Conservation (phyloP, 257 asterid genomes). For the Ocimum tenuiflorum region DNA sequence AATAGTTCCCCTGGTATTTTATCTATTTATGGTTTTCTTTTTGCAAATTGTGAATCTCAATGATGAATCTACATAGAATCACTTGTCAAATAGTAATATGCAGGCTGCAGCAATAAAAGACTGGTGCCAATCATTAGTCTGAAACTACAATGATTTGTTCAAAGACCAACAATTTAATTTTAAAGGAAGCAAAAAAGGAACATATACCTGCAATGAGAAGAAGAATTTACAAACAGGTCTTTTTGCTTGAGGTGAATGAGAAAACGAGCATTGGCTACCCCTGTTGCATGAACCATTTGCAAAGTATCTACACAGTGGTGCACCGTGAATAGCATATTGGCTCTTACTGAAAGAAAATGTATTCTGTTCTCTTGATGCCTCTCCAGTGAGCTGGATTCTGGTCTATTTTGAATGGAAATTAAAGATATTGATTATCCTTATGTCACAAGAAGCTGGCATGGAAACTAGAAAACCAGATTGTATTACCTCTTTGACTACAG, state of each 20-base stretch:
- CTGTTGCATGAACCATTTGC: conserved; percentile 60
- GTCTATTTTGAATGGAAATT: conserved; percentile 42
- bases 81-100: not conserved
- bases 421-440: conserved; percentile 14
- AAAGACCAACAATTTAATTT: conserved; percentile 1
- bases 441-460: conserved; percentile 17
- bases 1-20: not conserved
- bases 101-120: not conserved
- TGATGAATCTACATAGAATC: not conserved
- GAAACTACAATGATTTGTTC: not conserved
- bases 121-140: not conserved
- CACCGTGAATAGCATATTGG: conserved; percentile 26
- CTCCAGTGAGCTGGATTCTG: conserved; percentile 48
- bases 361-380: conserved; percentile 31
- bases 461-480: conserved; percentile 21
- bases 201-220: conserved; percentile 76
- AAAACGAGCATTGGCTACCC: conserved; percentile 68
- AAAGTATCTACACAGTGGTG: conserved; percentile 60
- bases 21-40: too few relatives aligned
- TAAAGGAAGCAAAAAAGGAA: not conserved
- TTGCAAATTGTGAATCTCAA: not conserved
- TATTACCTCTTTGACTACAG: conserved; percentile 70
- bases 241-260: conserved; percentile 64
- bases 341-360: conserved; percentile 3
- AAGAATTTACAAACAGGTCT: conserved; percentile 69